Base-by-base conservation (phyloP, 768 basidiomycete genomes). In the Dioszegia hungarica region DNA sequence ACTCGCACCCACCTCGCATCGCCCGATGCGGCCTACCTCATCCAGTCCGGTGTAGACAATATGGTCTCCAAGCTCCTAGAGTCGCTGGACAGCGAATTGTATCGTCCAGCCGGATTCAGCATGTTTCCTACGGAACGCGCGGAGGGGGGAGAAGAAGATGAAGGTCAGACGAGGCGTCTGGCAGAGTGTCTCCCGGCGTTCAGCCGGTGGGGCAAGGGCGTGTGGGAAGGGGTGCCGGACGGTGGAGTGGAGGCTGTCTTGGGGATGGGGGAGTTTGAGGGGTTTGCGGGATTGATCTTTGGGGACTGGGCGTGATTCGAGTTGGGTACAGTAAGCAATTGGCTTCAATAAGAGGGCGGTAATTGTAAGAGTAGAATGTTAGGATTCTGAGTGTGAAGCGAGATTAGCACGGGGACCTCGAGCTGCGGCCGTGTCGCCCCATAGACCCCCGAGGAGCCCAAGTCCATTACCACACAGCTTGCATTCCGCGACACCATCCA, bases 121-220 rank as follows among this genome's bases (percentile, higher is more conserved):
- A 15, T 3, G 20, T 47, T 29, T 14, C 5, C 81, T 81, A 27
- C 72, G 80, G 46, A 29, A 17, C 40, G 20, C 8, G 53, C 45
- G 20, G 51, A 39, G 38, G 46, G 50, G n/a, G n/a, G n/a, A n/a
- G n/a, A n/a, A n/a, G n/a, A n/a, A 3, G 48, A 49, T 38, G 17
- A 24, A 10, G 57, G 51, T 22, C 45, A 58, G 59, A 29, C 82
- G 63, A 82, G 89, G 47, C 79, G 88, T 43, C 75, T 95, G 14
- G 93, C 90, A 14, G 84, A 85, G 5, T 77, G 94, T 63, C 77
- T 97, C 27, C 92, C 91, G 3, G 86, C 83, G 0, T 77, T 95
- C 38, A 84, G 87, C 53, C 79, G 84, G 55, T 91, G 90, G 89
- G 86, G 85, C 66, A 68, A 70, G 40, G 57, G 59, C 15, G 66